phyloP scores from a whole-genome alignment of 2,329 filamentous ascomycete genomes.

The Cladosporium phlei region DNA sequence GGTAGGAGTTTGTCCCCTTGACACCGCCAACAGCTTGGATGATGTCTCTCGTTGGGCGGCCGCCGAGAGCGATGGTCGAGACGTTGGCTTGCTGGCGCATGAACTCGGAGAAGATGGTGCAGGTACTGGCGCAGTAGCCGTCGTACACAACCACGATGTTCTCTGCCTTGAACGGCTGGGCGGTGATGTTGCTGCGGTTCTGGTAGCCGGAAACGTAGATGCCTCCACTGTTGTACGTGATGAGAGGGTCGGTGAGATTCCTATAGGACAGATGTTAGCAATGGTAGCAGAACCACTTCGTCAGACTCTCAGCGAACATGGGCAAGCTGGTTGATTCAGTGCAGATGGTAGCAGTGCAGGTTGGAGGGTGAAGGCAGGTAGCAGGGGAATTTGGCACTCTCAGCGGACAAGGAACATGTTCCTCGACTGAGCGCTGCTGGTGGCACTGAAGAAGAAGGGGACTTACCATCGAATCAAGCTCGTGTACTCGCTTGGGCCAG shows the following conservation, averaged over 20 bases:
- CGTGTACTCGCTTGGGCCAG: slow-evolving; percentile 52
- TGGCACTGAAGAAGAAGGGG: no score
- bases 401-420: no score
- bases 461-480: slow-evolving; percentile 49
- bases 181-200: slow-evolving; percentile 43
- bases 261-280: slow-evolving; percentile 30
- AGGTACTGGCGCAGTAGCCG: slow-evolving; percentile 45
- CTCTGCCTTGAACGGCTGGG: slow-evolving; percentile 51
- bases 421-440: slow-evolving; percentile 44
- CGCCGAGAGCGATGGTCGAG: slow-evolving; percentile 40
- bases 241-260: slow-evolving; percentile 41
- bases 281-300: no score
- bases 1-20: slow-evolving; percentile 37
- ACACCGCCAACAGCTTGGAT: slow-evolving; percentile 44
- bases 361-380: no score
- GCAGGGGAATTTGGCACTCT: no score
- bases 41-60: slow-evolving; percentile 37
- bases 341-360: no score
- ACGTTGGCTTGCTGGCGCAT: slow-evolving; percentile 43
- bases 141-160: slow-evolving; percentile 51
- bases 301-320: no score
- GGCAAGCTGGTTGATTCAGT: no score
- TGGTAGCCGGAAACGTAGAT: slow-evolving; percentile 47
- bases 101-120: slow-evolving; percentile 43
- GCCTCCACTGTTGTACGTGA: slow-evolving; percentile 31